Conservation (phyloP, 1,284 basidiomycete species). For the Neonothopanus nambi region DNA sequence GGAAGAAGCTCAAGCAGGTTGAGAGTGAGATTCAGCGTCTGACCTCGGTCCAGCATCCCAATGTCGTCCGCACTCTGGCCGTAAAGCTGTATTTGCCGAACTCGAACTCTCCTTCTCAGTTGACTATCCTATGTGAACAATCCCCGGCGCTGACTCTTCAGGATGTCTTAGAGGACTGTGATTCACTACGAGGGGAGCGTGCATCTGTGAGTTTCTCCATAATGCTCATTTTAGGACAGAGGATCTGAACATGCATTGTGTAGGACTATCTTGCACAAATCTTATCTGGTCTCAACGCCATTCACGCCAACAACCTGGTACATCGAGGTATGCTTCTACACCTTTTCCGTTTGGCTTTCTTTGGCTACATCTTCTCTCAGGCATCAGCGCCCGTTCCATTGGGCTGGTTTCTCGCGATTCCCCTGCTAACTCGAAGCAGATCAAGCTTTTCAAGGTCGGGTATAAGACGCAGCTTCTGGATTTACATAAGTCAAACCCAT, state of each 20-base stretch:
- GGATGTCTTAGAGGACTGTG: conserved; percentile 70
- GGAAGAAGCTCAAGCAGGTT: conserved; percentile 67
- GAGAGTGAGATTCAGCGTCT: conserved; percentile 67
- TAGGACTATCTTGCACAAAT: conserved; percentile 75
- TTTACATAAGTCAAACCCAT: conserved; percentile 73
- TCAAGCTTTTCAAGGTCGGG: conserved; percentile 65
- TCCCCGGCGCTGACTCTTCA: conserved; percentile 60
- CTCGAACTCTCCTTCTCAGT: conserved; percentile 46
- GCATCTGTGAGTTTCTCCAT: conserved; percentile 46
- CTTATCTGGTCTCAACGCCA: conserved; percentile 59
- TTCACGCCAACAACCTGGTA: conserved; percentile 63
- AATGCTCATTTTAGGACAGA: background rate
- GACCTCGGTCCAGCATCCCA: conserved; percentile 55
- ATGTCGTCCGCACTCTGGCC: conserved; percentile 62
- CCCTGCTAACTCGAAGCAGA: conserved; percentile 50
- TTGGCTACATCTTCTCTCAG: conserved; percentile 28
- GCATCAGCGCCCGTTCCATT: conserved; percentile 56
- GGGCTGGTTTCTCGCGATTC: conserved; percentile 55
- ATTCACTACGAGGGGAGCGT: conserved; percentile 63
- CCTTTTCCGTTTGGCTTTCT: background rate
- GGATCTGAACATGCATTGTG: background rate
- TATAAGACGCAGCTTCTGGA: conserved; percentile 68
- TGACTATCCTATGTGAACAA: conserved; percentile 68
- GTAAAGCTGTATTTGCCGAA: conserved; percentile 60
- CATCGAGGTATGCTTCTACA: conserved; percentile 53